A percentile compares a stretch with the other conserved stretches of the same genome.
These are phyloP conservation scores for Chamaecrista fasciculata DNA, from an alignment of 306 rosid species.

Conservation along the genomic window DNA sequence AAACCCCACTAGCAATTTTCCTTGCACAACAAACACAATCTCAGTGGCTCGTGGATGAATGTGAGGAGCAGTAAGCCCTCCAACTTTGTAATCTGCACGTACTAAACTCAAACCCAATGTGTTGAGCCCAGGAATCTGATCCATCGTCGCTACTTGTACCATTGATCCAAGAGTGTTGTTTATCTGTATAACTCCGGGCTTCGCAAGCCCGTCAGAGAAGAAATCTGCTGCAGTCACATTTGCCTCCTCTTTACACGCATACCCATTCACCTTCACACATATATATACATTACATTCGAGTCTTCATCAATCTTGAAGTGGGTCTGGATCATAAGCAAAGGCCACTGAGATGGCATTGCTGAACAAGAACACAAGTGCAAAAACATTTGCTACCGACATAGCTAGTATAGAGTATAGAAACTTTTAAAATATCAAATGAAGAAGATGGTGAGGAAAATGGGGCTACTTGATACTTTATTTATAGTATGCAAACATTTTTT, in stretches of 20 bases:
- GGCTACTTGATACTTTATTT: neutral
- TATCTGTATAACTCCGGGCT: neutral
- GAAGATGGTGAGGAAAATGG: neutral
- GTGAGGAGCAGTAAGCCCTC: constrained; percentile 32
- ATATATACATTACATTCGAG: neutral
- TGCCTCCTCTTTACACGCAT: constrained; percentile 28
- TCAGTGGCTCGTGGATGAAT: constrained; percentile 36
- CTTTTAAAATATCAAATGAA: neutral
- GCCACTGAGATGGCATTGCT: constrained; percentile 15
- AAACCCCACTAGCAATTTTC: constrained; percentile 21
- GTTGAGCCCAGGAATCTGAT: constrained; percentile 30
- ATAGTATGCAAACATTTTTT: neutral
- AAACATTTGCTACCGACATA: constrained; percentile 9
- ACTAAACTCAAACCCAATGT: constrained; percentile 20
- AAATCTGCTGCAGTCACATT: constrained; percentile 32
- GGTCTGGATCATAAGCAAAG: constrained; percentile 26
- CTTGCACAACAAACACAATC: constrained; percentile 29
- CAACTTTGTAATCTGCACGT: constrained; percentile 16
- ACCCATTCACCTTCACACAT: constrained; percentile 33
- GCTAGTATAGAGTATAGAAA: neutral
- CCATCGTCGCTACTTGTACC: constrained; percentile 11
- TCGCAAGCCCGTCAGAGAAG: constrained; percentile 23
- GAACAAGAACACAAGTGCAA: constrained; percentile 6
- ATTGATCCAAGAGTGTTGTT: constrained; percentile 19
- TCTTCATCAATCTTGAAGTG: constrained; percentile 30